A percentile compares a stretch with the other conserved stretches of the same genome.
Conservation (phyloP, 805 yeast genomes). For the Schizosaccharomyces pombe region DNA sequence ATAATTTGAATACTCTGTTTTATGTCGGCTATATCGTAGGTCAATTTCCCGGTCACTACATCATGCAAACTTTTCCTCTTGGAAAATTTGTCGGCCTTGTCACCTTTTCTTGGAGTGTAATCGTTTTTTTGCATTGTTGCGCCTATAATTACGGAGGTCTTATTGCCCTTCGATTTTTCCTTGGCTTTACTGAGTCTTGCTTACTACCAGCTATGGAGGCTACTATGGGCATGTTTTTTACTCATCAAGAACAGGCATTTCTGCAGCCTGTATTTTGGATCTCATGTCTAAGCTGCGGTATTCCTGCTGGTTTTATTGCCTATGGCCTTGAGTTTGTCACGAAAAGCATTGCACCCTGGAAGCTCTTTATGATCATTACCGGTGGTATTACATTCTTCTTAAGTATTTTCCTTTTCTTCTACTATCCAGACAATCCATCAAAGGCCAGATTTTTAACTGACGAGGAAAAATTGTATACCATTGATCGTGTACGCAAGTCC, state of each 20-base stretch:
- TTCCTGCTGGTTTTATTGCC: slow-evolving; percentile 30
- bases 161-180: slow-evolving; percentile 22
- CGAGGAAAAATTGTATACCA: slow-evolving; percentile 25
- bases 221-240: slow-evolving; percentile 38
- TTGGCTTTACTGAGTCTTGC: slow-evolving; percentile 30
- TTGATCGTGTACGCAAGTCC: slow-evolving; percentile 29
- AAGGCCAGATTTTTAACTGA: slow-evolving; percentile 17
- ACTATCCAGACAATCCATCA: slow-evolving; percentile 33
- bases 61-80: slow-evolving; percentile 23
- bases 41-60: slow-evolving; percentile 21
- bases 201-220: slow-evolving; percentile 30
- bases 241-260: slow-evolving; percentile 21
- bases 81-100: slow-evolving; percentile 20
- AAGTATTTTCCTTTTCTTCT: slow-evolving; percentile 11
- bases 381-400: slow-evolving; percentile 30
- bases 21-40: slow-evolving; percentile 25
- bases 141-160: slow-evolving; percentile 23
- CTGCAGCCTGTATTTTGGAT: slow-evolving; percentile 22
- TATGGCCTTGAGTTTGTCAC: slow-evolving; percentile 30
- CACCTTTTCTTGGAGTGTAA: slow-evolving; percentile 26
- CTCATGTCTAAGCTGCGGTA: slow-evolving; percentile 24
- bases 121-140: slow-evolving; percentile 24
- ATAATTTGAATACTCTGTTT: slow-evolving; percentile 23
- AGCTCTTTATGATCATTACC: slow-evolving; percentile 29
- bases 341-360: slow-evolving; percentile 22